Percentiles rank a stretch among this genome's conserved stretches.
phyloP scores from a whole-genome alignment of 1,284 basidiomycete species.

The Phylloporus sp. region DNA sequence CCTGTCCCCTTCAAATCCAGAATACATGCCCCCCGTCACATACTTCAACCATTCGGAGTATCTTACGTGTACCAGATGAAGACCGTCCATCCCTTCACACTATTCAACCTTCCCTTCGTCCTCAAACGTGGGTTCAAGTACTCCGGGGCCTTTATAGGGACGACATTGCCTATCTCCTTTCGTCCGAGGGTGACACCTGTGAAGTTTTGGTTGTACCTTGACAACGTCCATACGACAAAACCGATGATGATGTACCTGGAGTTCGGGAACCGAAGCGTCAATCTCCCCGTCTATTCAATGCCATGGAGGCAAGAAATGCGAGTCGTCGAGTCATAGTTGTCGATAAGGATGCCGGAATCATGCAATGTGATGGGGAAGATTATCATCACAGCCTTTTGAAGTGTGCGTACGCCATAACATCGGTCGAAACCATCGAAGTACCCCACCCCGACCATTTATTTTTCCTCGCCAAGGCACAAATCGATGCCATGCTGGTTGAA shows the following conservation, averaged over 20 bases:
- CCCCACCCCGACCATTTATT: too few species aligned
- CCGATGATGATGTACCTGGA: not conserved
- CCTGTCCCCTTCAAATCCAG: not conserved
- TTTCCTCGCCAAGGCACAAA: too few species aligned
- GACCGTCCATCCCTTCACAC: not conserved
- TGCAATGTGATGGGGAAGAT: too few species aligned
- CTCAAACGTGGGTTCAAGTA: not conserved
- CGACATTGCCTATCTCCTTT: not conserved
- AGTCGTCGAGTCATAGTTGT: not conserved
- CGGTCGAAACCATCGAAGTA: too few species aligned
- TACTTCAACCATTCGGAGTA: not conserved
- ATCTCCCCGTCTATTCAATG: not conserved
- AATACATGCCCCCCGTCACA: not conserved
- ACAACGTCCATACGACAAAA: not conserved
- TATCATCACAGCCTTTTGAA: too few species aligned
- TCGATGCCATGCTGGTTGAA: too few species aligned
- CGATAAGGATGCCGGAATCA: not conserved
- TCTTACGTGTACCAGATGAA: not conserved
- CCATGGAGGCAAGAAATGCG: not conserved
- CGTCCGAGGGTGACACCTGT: not conserved
- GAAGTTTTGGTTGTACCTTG: not conserved
- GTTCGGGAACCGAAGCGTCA: too few species aligned
- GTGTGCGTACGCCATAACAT: too few species aligned
- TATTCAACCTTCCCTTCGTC: not conserved
- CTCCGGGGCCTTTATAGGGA: not conserved